A percentile compares a stretch with the other conserved stretches of the same genome.
Conservation (phyloP, 305 asterid species). For the Nicotiana rustica region DNA sequence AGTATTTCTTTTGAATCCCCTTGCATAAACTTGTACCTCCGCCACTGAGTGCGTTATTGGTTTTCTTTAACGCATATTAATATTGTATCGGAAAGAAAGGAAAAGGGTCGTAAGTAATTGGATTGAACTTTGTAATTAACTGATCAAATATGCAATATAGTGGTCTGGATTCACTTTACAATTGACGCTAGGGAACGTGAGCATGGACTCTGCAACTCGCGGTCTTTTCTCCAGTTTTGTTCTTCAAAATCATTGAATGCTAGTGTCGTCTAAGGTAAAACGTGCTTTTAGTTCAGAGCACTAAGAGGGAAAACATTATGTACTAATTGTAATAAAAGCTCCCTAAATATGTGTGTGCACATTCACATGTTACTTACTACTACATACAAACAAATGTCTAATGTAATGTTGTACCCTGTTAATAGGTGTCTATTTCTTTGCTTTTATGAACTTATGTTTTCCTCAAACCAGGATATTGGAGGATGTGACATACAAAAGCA, state of each 20-base stretch:
- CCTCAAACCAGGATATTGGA: slow-evolving; percentile 70
- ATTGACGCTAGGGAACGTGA: neutral
- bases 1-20: too few species aligned
- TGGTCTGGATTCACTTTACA: neutral
- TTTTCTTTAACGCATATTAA: neutral
- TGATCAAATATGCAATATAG: neutral
- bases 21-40: too few species aligned
- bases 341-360: neutral
- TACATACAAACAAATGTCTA: neutral
- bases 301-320: neutral
- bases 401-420: neutral
- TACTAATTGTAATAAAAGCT: neutral
- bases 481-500: slow-evolving; percentile 95
- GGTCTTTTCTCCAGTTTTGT: neutral
- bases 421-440: neutral
- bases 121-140: neutral
- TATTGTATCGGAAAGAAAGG: neutral
- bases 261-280: neutral
- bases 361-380: neutral
- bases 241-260: neutral
- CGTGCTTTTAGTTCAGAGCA: neutral
- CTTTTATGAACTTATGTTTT: neutral
- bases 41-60: too few species aligned
- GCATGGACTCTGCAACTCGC: neutral
- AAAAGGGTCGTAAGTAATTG: neutral